Base-by-base conservation (phyloP, 306 rosid genomes). In the Fragaria vesca region DNA sequence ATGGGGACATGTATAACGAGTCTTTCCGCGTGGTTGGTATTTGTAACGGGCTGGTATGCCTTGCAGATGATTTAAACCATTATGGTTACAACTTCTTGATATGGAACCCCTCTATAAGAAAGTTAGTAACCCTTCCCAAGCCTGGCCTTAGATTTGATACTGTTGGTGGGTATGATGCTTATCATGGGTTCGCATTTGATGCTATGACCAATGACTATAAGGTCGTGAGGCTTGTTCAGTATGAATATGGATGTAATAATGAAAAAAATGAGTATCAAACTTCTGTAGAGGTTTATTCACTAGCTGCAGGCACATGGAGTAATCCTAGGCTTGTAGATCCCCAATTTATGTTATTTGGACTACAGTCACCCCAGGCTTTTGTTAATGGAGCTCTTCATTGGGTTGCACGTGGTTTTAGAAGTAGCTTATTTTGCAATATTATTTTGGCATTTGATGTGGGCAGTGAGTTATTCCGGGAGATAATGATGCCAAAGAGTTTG, bases 351-450 rank as follows among this genome's bases (percentile, higher is more conserved):
- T 9, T 61, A 28, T 2, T 0, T 52, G 58, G 58, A 5, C 0
- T 11, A 26, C 17, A 10, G 40, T 61, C 20, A 0, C 9, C 67
- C 67, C 9, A 28, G 20, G 67, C 40, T 61, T 61, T 61, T 61
- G 38, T 61, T 30, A 61, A 61, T 30, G 67, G 67, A 40, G 67
- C 67, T 26, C 67, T 61, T 28, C 67, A 61, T 28, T 61, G 67
- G 67, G 40, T 12, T 26, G 67, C 40, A 28, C 0, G 0, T 0
- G 4, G 40, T 61, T 12, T 13, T 38, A 0, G 2, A 13, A 12
- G 66, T 61, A 61, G 62, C 62, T n/a, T 26, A 55, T 1, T 2
- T 10, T 13, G 10, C 20, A 13, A 1, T 4, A 28, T 12, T 30
- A 28, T 61, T 28, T 28, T 61, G 20, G 67, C 67, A 61, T 28